Evolutionary conservation across 2,329 filamentous ascomycete species (phyloP).

Genomic region (Berkeleyomyces basicola): DNA sequence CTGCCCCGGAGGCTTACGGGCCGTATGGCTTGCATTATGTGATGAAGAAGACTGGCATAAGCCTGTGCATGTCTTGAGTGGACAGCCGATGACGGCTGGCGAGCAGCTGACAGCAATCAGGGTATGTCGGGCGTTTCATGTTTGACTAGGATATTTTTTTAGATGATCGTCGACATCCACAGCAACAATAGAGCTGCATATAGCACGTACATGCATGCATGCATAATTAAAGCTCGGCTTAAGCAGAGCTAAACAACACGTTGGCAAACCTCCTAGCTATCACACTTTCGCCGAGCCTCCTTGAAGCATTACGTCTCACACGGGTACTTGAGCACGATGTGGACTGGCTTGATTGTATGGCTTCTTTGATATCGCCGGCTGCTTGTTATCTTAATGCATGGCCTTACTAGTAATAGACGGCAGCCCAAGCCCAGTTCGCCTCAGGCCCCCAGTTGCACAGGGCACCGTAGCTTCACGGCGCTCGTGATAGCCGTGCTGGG

Average conservation of each 20-base stretch:
- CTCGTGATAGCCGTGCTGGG: too few species aligned
- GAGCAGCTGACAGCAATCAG: neutral
- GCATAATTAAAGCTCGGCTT: neutral
- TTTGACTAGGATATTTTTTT: neutral
- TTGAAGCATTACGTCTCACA: neutral
- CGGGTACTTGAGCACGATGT: neutral
- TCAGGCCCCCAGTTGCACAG: too few species aligned
- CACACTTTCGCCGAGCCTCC: neutral
- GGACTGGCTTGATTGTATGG: neutral
- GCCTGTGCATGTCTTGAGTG: slow-evolving; percentile 12
- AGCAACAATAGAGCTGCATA: neutral
- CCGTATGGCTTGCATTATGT: slow-evolving; percentile 13
- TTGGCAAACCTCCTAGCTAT: neutral
- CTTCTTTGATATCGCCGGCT: too few species aligned
- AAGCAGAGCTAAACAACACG: neutral
- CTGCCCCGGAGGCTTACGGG: slow-evolving; percentile 12
- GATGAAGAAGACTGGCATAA: slow-evolving; percentile 14
- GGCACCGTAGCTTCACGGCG: too few species aligned
- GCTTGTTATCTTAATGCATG: too few species aligned
- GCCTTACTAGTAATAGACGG: too few species aligned
- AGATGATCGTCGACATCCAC: neutral
- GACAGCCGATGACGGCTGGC: neutral
- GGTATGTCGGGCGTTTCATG: neutral
- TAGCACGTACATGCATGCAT: neutral
- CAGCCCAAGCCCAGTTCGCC: too few species aligned